Evolutionary conservation across 139 green algal genomes (phyloP).

Genomic region (Chlamydomonas applanata): DNA sequence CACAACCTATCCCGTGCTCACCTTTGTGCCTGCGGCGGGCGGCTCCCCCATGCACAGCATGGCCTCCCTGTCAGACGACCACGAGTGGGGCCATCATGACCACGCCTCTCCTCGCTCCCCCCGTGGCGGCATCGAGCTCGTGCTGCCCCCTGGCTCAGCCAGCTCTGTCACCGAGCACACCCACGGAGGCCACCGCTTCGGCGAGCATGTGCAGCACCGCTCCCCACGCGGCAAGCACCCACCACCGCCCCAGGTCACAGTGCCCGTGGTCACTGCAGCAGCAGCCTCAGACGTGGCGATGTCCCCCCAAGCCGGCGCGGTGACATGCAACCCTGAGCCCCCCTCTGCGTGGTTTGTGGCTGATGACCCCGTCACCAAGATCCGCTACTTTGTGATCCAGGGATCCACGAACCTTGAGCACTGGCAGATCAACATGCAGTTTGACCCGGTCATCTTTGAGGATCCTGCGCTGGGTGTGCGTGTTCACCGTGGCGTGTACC

Average conservation of each 20-base stretch:
- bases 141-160: background rate
- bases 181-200: too few species aligned
- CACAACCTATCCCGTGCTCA: too few species aligned
- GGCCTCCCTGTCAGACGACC: too few species aligned
- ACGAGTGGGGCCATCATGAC: background rate
- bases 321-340: constrained; percentile 12
- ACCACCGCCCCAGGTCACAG: too few species aligned
- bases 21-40: too few species aligned
- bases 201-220: too few species aligned
- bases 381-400: constrained; percentile 80
- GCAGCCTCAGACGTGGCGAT: too few species aligned
- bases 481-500: constrained; percentile 93
- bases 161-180: background rate
- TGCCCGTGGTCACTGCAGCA: too few species aligned
- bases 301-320: background rate
- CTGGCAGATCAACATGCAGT: constrained; percentile 86
- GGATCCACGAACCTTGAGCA: constrained; percentile 78
- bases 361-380: constrained; percentile 57
- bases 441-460: constrained; percentile 96
- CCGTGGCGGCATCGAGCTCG: background rate
- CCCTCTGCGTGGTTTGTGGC: constrained; percentile 68
- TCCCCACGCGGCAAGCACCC: too few species aligned
- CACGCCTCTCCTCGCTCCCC: too few species aligned
- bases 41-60: too few species aligned
- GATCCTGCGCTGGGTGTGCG: constrained; percentile 39